phyloP scores from a whole-genome alignment of 495 filamentous ascomycete species.

The Lepraria neglecta region DNA sequence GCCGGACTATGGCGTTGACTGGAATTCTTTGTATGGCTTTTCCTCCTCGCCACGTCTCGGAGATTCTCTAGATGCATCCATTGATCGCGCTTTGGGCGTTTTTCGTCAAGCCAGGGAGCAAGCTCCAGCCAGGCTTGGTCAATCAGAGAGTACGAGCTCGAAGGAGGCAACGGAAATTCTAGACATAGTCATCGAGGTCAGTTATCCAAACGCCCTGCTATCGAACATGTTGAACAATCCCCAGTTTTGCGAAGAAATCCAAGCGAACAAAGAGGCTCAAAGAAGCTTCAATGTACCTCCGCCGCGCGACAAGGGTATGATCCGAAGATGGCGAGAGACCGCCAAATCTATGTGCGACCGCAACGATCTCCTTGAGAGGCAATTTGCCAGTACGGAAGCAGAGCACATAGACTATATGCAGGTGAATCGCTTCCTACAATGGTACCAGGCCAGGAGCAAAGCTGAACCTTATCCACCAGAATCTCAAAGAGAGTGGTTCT shows the following conservation, averaged over 20 bases:
- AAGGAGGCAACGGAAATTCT: background rate
- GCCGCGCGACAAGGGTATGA: constrained; percentile 6
- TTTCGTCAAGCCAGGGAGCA: constrained; percentile 1
- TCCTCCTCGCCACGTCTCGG: background rate
- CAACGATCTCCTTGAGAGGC: background rate
- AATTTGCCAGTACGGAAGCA: background rate
- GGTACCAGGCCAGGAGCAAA: background rate
- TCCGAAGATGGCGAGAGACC: constrained; percentile 2
- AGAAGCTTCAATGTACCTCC: background rate
- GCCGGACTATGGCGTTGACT: constrained; percentile 1
- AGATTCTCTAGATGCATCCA: background rate
- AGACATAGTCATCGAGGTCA: background rate
- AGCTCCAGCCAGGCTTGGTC: constrained; percentile 1
- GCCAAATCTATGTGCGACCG: background rate
- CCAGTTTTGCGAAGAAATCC: constrained; percentile 3
- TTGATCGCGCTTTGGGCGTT: background rate
- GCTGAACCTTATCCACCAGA: background rate
- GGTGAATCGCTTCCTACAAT: background rate
- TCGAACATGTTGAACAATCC: background rate
- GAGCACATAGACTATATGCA: constrained; percentile 4
- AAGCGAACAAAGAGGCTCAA: background rate
- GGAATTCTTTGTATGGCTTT: constrained; percentile 1
- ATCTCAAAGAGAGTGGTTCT: background rate
- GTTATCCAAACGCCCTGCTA: background rate
- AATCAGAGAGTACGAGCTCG: background rate